These are phyloP conservation scores for Lecanicillium sp. DNA, from an alignment of 2,329 filamentous ascomycete genomes.

Conservation along the genomic window DNA sequence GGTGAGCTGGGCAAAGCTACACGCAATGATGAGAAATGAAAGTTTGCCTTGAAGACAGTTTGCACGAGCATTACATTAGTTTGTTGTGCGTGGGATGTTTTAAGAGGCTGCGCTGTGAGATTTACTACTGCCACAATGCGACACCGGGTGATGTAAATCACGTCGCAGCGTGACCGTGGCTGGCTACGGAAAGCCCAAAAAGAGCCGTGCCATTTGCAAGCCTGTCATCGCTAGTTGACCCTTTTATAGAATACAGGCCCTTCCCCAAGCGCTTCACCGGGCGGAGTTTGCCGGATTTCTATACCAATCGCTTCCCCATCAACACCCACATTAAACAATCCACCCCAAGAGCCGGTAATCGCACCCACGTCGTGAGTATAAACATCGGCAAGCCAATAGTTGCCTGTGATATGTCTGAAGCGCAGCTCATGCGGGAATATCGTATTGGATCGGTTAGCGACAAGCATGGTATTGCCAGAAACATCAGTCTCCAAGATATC, in stretches of 20 bases:
- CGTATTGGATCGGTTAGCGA: slow-evolving; percentile 5
- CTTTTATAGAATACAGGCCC: not conserved
- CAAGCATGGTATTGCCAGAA: slow-evolving; percentile 1
- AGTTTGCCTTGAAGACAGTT: too few species aligned
- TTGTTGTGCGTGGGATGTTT: too few species aligned
- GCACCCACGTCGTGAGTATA: not conserved
- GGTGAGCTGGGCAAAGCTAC: too few species aligned
- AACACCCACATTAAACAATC: slow-evolving; percentile 2
- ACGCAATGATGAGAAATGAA: too few species aligned
- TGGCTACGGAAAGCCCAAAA: too few species aligned
- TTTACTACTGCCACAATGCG: too few species aligned
- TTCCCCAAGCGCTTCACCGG: not conserved
- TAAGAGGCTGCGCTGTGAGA: too few species aligned
- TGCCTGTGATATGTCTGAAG: slow-evolving; percentile 5
- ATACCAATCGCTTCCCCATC: not conserved
- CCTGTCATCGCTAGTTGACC: too few species aligned
- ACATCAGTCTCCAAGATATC: slow-evolving; percentile 1
- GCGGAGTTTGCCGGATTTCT: not conserved
- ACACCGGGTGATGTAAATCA: too few species aligned
- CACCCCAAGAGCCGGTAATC: not conserved
- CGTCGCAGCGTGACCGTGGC: too few species aligned
- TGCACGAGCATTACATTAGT: too few species aligned
- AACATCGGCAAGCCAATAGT: slow-evolving; percentile 2
- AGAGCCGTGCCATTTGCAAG: too few species aligned
- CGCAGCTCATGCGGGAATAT: not conserved